These are phyloP conservation scores for Fusarium hainanense DNA, from an alignment of 2,329 filamentous ascomycete genomes.

Conservation along the genomic window DNA sequence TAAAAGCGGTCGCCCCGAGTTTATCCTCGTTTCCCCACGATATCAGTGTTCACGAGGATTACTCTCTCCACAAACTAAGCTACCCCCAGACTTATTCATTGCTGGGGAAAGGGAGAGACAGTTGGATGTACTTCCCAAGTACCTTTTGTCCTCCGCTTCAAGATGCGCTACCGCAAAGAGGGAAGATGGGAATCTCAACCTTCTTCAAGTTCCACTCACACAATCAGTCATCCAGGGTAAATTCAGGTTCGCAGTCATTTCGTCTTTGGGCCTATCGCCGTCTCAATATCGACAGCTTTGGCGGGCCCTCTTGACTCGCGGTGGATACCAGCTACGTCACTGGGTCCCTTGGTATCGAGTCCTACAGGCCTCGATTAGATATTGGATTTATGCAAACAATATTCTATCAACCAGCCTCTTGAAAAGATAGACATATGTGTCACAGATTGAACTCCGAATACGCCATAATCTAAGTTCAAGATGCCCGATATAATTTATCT, in stretches of 20 bases:
- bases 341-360: constrained; percentile 6
- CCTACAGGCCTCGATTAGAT: neutral
- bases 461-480: too few species aligned
- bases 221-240: constrained; percentile 9
- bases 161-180: constrained; percentile 23
- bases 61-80: constrained; percentile 24
- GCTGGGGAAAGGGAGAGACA: neutral
- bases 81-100: constrained; percentile 8
- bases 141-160: constrained; percentile 25
- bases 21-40: constrained; percentile 26
- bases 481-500: neutral
- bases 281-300: constrained; percentile 25
- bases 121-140: constrained; percentile 29
- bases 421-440: neutral
- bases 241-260: constrained; percentile 23
- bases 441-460: neutral
- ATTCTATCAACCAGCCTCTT: neutral
- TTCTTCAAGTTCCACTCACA: constrained; percentile 36
- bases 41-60: constrained; percentile 19
- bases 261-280: constrained; percentile 36
- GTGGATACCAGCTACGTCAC: constrained; percentile 42
- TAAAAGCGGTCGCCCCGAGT: constrained; percentile 13
- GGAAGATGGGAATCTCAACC: constrained; percentile 23
- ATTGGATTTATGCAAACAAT: neutral
- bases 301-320: constrained; percentile 25